phyloP scores from a whole-genome alignment of 805 yeast species.

The Candida arabinofermentans region DNA sequence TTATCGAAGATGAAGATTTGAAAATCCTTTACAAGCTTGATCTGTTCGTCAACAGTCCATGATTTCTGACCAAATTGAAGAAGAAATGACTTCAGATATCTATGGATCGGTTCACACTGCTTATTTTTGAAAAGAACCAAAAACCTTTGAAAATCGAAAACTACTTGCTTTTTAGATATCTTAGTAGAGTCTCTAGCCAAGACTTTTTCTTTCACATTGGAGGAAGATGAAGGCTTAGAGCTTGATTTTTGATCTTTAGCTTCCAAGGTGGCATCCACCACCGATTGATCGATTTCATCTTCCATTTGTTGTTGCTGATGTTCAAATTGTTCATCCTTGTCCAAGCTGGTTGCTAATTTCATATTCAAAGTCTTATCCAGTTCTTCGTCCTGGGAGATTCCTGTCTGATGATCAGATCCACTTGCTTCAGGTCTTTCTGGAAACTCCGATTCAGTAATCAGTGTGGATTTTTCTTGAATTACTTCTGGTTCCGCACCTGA shows the following conservation, averaged over 20 bases:
- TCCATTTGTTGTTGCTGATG: not conserved
- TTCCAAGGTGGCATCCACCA: slow-evolving; percentile 1
- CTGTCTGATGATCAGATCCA: no score
- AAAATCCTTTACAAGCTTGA: slow-evolving; percentile 74
- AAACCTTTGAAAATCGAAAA: slow-evolving; percentile 83
- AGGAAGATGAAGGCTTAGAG: no score
- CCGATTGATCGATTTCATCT: slow-evolving; percentile 2
- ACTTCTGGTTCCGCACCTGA: not conserved
- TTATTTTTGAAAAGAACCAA: slow-evolving; percentile 65
- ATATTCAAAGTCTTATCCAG: not conserved
- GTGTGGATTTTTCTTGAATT: not conserved
- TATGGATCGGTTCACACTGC: slow-evolving; percentile 83
- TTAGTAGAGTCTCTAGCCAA: slow-evolving; percentile 24
- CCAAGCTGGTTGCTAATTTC: not conserved
- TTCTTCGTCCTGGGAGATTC: not conserved
- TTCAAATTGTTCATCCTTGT: not conserved
- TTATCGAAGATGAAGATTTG: slow-evolving; percentile 64
- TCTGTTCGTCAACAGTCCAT: slow-evolving; percentile 77
- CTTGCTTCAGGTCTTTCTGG: no score
- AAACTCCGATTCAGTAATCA: not conserved
- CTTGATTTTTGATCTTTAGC: no score
- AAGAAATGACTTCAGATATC: slow-evolving; percentile 81
- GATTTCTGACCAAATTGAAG: slow-evolving; percentile 65
- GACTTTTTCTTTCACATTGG: no score
- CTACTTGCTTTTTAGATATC: slow-evolving; percentile 26